Evolutionary conservation across 176 grass and related monocot genomes (phyloP).

Genomic region (Chloris gayana): DNA sequence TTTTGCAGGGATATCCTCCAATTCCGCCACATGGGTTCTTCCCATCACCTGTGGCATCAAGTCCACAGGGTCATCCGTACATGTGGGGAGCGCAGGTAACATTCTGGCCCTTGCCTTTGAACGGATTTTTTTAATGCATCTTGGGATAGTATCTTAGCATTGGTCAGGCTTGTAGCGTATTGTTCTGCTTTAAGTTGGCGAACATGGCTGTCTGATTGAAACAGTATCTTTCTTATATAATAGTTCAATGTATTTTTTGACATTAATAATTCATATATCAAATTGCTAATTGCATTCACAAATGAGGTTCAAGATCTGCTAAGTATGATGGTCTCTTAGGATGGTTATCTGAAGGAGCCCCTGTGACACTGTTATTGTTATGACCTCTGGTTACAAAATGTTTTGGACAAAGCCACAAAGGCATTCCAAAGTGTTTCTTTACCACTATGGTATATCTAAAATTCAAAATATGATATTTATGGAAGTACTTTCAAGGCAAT

Average conservation of each 20-base stretch:
- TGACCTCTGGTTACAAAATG: no score
- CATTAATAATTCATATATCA: not conserved
- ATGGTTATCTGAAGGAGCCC: no score
- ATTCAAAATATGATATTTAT: not conserved
- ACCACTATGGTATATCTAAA: not conserved
- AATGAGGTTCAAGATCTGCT: no score
- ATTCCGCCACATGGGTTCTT: constrained; percentile 93
- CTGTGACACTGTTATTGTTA: no score
- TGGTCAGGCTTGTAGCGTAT: not conserved
- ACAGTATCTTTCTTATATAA: constrained; percentile 1
- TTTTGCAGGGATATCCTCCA: constrained; percentile 73
- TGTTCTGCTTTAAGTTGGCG: not conserved
- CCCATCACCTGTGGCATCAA: constrained; percentile 65
- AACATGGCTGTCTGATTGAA: constrained; percentile 14
- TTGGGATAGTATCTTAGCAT: constrained; percentile 20
- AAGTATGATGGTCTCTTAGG: no score
- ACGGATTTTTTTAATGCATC: constrained; percentile 20
- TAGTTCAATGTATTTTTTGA: not conserved
- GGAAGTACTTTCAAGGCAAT: not conserved
- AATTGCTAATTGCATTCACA: no score
- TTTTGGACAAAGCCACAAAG: no score
- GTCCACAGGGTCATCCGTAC: constrained; percentile 86
- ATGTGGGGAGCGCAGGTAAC: constrained; percentile 96
- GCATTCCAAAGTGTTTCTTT: not conserved
- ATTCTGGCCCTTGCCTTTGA: constrained; percentile 24